Evolutionary conservation across 345 rosid species (phyloP).

Genomic region (Brassica nigra): DNA sequence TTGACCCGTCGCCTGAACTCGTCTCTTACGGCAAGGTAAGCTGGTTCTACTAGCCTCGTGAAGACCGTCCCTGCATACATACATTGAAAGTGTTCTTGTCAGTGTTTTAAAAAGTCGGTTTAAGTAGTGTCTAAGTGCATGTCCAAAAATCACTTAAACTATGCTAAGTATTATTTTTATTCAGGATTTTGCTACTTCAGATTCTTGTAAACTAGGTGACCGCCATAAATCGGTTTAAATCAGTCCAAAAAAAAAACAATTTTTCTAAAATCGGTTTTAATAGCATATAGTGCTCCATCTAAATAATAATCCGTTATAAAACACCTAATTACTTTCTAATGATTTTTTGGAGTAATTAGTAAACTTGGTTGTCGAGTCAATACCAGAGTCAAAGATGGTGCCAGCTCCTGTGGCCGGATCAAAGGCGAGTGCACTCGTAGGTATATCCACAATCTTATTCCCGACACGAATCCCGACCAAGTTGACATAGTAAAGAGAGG

Average conservation of each 20-base stretch:
- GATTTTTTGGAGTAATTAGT: too few species aligned
- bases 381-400: conserved; percentile 93
- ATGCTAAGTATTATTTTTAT: too few species aligned
- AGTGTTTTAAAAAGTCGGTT: background rate
- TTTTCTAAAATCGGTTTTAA: too few species aligned
- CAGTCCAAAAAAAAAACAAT: too few species aligned
- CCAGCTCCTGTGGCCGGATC: conserved; percentile 81
- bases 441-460: conserved; percentile 64
- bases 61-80: conserved; percentile 65
- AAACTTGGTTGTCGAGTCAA: background rate
- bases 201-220: too few species aligned
- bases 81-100: background rate
- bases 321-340: too few species aligned
- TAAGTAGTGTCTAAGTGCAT: too few species aligned
- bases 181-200: too few species aligned
- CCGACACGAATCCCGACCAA: conserved; percentile 79
- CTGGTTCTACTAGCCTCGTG: conserved; percentile 76
- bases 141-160: too few species aligned
- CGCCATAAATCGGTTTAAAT: too few species aligned
- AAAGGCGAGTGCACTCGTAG: conserved; percentile 66
- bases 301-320: too few species aligned
- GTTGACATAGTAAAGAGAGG: conserved; percentile 85
- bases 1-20: conserved; percentile 65
- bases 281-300: too few species aligned
- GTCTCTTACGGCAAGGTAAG: conserved; percentile 69